Evolutionary conservation across 768 basidiomycete genomes (phyloP), one percentile per base, ranked within the genome.

Genomic region (Suillus brevipes): DNA sequence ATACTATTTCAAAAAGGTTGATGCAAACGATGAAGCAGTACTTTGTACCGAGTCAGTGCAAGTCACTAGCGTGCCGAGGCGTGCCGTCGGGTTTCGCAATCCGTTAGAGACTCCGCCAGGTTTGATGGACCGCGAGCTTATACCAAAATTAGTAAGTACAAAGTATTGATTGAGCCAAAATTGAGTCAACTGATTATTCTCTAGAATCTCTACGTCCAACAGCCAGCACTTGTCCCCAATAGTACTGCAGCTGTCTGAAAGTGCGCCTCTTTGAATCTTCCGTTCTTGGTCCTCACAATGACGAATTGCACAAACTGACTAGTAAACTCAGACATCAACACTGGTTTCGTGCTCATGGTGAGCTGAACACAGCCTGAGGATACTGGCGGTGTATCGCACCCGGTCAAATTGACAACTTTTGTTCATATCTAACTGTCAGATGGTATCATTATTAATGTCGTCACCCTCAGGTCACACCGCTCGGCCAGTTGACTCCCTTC

Each of bases 281-380:
- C 57, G 16, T 40, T 25, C 57, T 28, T 20, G 40, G 18, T 28
- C 18, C 31, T 59, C 36, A 42, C 10, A 40, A 38, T 28, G 2
- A 28, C 8, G 34, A 36, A 36, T 18, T 6, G 18, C 18, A 40
- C 28, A 10, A 18, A 59, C 18, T 7, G 25, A 40, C 38, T 40
- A 25, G 37, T 9, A 59, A 23, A 12, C 18, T 2, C 9, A 20
- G 18, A 18, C 6, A 59, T 59, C 20, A 40, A 31, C 58, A 59
- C 58, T 9, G 58, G 58, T 59, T 42, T 42, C 28, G 58, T 42
- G 58, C 18, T 59, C 42, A 28, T 59, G 25, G 25, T 28, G 40
- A 42, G 25, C 5, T 40, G 5, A 28, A 42, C 58, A 59, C 58
- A 59, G 50, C 50, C 25, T 28, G 50, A 28, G 40, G 40, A 59